Conservation (phyloP, 164 flowering plant genomes). For the Berberis vulgaris region DNA sequence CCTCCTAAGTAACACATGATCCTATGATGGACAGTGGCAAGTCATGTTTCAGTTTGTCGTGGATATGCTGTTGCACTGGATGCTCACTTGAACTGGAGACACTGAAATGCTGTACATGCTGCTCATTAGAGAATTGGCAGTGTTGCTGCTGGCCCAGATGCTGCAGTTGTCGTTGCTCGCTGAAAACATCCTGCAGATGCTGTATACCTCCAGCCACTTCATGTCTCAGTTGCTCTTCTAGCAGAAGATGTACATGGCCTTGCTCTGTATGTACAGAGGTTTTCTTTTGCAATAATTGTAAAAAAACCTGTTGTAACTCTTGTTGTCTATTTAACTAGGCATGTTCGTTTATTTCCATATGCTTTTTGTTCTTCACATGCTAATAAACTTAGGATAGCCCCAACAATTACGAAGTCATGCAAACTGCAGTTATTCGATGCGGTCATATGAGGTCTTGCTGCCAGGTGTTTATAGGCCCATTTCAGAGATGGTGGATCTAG, state of each 20-base stretch:
- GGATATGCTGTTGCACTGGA: slow-evolving; percentile 53
- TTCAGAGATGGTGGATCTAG: too few relatives aligned
- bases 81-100: slow-evolving; percentile 19
- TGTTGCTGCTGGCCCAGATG: slow-evolving; percentile 7
- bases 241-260: slow-evolving; percentile 18
- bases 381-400: too few relatives aligned
- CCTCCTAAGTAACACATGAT: neutral
- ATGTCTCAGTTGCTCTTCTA: slow-evolving; percentile 12
- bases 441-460: too few relatives aligned
- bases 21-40: slow-evolving; percentile 30
- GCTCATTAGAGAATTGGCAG: slow-evolving; percentile 4
- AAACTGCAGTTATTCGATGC: too few relatives aligned
- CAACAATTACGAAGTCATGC: too few relatives aligned
- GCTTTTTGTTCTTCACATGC: too few relatives aligned
- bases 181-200: slow-evolving; percentile 26
- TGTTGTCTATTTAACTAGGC: slow-evolving; percentile 17
- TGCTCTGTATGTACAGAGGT: slow-evolving; percentile 28
- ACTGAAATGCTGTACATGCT: slow-evolving; percentile 7
- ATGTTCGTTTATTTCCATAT: neutral
- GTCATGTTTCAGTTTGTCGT: slow-evolving; percentile 47
- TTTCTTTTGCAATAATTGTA: slow-evolving; percentile 26
- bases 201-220: slow-evolving; percentile 24
- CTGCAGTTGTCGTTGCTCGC: slow-evolving; percentile 18
- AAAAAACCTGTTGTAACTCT: slow-evolving; percentile 36
- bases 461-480: too few relatives aligned